Evolutionary conservation across 768 basidiomycete genomes (phyloP).

Genomic region (Boletus sp.): DNA sequence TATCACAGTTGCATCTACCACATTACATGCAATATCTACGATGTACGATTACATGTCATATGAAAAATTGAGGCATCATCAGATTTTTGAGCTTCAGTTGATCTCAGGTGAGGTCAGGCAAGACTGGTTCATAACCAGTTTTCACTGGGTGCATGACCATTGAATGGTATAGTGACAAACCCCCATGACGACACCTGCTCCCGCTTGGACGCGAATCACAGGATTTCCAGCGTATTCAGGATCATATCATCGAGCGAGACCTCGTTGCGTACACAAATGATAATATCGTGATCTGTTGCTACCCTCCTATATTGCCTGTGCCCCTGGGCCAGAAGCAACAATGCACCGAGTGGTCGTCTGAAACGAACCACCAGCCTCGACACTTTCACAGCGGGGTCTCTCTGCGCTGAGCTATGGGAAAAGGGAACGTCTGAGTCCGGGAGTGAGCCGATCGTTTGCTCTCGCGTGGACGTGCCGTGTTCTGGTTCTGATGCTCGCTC

Average conservation of each 20-base stretch:
- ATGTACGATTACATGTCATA: too few species aligned
- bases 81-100: too few species aligned
- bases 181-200: neutral
- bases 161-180: neutral
- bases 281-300: conserved; percentile 8
- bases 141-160: too few species aligned
- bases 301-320: conserved; percentile 14
- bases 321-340: conserved; percentile 6
- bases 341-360: conserved; percentile 10
- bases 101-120: too few species aligned
- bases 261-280: conserved; percentile 3
- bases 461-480: neutral
- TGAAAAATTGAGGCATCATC: too few species aligned
- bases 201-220: neutral
- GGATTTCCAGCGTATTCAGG: conserved; percentile 5
- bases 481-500: neutral
- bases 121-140: too few species aligned
- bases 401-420: neutral
- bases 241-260: conserved; percentile 6
- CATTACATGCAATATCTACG: too few species aligned
- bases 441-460: too few species aligned
- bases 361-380: conserved; percentile 10
- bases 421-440: neutral
- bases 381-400: neutral
- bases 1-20: too few species aligned